Evolutionary conservation across 768 basidiomycete species (phyloP).

Genomic region (Lentinula boryana): DNA sequence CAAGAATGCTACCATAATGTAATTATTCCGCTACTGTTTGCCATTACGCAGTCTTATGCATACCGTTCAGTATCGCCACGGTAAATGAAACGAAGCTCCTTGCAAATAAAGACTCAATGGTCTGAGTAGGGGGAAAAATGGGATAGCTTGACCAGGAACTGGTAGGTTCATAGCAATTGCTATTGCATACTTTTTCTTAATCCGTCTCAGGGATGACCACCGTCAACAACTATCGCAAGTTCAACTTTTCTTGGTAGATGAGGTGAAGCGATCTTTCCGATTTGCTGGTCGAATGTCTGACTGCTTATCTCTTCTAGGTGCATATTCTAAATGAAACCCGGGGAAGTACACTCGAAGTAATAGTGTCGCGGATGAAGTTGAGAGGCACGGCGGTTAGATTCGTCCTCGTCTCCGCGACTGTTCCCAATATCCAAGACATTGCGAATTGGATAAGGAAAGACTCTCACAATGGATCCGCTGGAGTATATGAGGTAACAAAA

Average conservation of each 20-base stretch:
- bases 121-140: constrained; percentile 81
- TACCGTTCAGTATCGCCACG: constrained; percentile 60
- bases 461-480: constrained; percentile 38
- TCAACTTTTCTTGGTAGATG: constrained; percentile 84
- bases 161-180: constrained; percentile 32
- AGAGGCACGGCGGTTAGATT: constrained; percentile 71
- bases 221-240: constrained; percentile 64
- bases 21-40: constrained; percentile 14
- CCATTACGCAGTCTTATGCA: background rate
- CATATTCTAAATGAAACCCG: constrained; percentile 89
- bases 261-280: constrained; percentile 36
- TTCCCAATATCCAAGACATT: constrained; percentile 89
- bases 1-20: constrained; percentile 78
- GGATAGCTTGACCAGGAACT: constrained; percentile 89
- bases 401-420: constrained; percentile 87
- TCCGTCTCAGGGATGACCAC: constrained; percentile 47
- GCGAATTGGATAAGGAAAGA: constrained; percentile 74
- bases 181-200: background rate
- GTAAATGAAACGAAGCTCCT: constrained; percentile 29
- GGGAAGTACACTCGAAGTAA: constrained; percentile 90
- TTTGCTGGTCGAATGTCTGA: background rate
- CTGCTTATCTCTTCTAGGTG: constrained; percentile 44
- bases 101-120: background rate
- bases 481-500: constrained; percentile 55
- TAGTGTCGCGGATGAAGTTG: constrained; percentile 89